Percentiles rank a stretch among this genome's conserved stretches.
These are phyloP conservation scores for Aaosphaeria arxii DNA, from an alignment of 2,329 filamentous ascomycete species.

Conservation along the genomic window DNA sequence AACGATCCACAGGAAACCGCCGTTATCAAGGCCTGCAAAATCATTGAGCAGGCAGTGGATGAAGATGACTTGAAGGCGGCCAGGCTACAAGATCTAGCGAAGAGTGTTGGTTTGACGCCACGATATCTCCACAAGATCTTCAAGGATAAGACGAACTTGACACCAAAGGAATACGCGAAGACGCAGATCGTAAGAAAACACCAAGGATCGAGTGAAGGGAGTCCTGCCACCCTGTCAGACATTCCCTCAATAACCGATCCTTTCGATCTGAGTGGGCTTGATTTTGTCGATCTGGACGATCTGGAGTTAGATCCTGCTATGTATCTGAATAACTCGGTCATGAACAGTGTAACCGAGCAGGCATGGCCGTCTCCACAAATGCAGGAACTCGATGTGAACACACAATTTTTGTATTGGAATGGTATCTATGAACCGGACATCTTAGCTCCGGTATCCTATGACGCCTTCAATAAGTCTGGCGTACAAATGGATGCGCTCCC, in stretches of 20 bases:
- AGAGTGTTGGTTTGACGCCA: slow-evolving; percentile 51
- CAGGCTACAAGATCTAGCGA: slow-evolving; percentile 49
- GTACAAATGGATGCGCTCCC: not conserved
- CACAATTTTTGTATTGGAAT: slow-evolving; percentile 1
- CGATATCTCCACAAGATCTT: slow-evolving; percentile 61
- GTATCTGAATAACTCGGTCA: not conserved
- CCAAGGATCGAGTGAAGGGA: slow-evolving; percentile 1
- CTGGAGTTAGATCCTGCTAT: slow-evolving; percentile 14
- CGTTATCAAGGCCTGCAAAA: slow-evolving; percentile 38
- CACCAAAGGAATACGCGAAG: slow-evolving; percentile 46
- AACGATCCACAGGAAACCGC: slow-evolving; percentile 45
- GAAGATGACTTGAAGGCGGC: slow-evolving; percentile 17
- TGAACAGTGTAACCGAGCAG: too few relatives aligned
- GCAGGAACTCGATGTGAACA: slow-evolving; percentile 6
- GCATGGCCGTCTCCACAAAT: too few relatives aligned
- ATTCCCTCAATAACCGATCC: slow-evolving; percentile 3
- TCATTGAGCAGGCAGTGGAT: slow-evolving; percentile 23
- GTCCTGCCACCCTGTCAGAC: slow-evolving; percentile 2
- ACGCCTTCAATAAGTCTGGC: not conserved
- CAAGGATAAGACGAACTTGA: slow-evolving; percentile 53
- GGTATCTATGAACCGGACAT: not conserved
- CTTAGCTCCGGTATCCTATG: not conserved
- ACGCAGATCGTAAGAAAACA: slow-evolving; percentile 4
- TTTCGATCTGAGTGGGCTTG: slow-evolving; percentile 17
- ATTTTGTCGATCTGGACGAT: slow-evolving; percentile 25